phyloP scores from a whole-genome alignment of 148 eudicot genomes.

The Talinum fruticosum region DNA sequence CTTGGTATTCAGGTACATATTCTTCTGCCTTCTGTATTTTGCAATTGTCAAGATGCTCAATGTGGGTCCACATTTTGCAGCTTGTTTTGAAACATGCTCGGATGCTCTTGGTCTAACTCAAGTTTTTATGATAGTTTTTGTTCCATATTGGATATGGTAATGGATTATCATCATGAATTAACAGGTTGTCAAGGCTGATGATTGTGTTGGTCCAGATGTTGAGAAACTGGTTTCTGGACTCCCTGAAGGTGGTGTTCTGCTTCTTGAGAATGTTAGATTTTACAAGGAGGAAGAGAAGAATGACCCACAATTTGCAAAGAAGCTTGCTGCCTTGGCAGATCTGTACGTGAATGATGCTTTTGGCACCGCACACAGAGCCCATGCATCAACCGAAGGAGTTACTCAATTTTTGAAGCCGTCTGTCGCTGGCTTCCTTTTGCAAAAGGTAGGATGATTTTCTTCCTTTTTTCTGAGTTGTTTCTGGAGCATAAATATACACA shows the following conservation, averaged over 20 bases:
- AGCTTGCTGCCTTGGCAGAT: slow-evolving; percentile 92
- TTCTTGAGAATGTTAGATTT: slow-evolving; percentile 88
- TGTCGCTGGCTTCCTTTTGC: slow-evolving; percentile 92
- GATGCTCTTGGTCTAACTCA: background rate
- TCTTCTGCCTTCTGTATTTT: slow-evolving; percentile 16
- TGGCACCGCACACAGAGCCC: slow-evolving; percentile 96
- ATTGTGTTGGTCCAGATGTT: slow-evolving; percentile 86
- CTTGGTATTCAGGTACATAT: slow-evolving; percentile 73
- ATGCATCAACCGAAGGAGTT: slow-evolving; percentile 95
- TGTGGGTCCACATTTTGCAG: too few species aligned
- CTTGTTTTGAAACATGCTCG: background rate
- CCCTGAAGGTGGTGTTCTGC: slow-evolving; percentile 85
- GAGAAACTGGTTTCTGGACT: slow-evolving; percentile 77
- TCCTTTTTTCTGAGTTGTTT: slow-evolving; percentile 5
- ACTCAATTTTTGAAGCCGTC: slow-evolving; percentile 87
- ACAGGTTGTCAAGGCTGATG: slow-evolving; percentile 91
- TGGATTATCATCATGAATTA: slow-evolving; percentile 8
- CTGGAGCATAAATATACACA: too few species aligned
- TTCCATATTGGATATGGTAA: background rate
- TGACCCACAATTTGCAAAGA: slow-evolving; percentile 90
- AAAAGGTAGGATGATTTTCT: slow-evolving; percentile 53
- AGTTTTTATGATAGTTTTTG: background rate
- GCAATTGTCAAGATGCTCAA: too few species aligned
- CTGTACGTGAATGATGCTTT: slow-evolving; percentile 89
- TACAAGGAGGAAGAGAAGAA: slow-evolving; percentile 94